Base-by-base conservation (phyloP, 208 protist species). In the Angomonas deanei region DNA sequence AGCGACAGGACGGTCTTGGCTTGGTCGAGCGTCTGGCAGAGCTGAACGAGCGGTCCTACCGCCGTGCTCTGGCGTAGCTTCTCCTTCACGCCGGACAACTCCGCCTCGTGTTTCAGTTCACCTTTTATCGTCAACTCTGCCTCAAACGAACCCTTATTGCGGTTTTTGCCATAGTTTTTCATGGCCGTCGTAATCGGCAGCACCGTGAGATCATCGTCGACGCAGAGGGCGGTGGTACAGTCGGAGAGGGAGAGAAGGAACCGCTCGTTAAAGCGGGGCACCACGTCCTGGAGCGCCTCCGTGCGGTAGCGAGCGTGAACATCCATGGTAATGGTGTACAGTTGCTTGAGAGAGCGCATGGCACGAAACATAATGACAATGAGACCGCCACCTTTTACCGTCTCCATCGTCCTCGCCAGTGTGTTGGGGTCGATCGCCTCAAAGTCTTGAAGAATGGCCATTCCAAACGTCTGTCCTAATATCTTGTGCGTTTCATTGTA, bases 241-340 rank as follows among this genome's bases (percentile, higher is more conserved):
- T 95, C 82, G 3, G 84, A 86, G 27, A 99, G 82, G 21, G 98
- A 99, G 4, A 99, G 87, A 1, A 99, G 61, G 78, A 99, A 99
- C 50, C 99, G 87, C 78, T 99, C 97, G 78, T 99, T 99, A 74
- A 99, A 99, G 64, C 98, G 86, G 3, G 87, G 86, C 3, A 98
- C 90, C 0, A 99, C 91, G 49, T 98, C 94, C 10, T 70, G 68
- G 19, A 95, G 82, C 0, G 86, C 60, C 63, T 92, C 84, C 24
- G 88, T 96, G 36, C 88, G 84, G 78, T 96, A 96, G 11, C 97
- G 83, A 5, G 84, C 63, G 76, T 99, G 98, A 11, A 99, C 96
- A 71, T 99, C 97, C 99, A 99, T 99, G n/a, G 92, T 84, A 68
- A 99, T 97, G 17, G 93, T 96, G 79, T 99, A 99, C 0, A 99